Evolutionary conservation across 805 yeast species (phyloP).

Genomic region (Saitoella complicata): DNA sequence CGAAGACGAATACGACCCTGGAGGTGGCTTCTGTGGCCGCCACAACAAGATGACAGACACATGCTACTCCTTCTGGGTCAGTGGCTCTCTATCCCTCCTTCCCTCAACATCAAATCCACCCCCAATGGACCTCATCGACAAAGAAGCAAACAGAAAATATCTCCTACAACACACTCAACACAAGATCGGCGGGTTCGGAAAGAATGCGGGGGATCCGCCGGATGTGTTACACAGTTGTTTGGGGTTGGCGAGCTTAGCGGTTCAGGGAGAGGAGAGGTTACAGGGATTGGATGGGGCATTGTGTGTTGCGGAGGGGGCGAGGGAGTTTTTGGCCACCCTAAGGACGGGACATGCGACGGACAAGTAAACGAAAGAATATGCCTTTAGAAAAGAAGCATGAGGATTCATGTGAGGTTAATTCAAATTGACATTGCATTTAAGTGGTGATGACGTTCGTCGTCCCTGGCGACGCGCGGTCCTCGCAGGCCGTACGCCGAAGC

Average conservation of each 20-base stretch:
- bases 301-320: neutral
- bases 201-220: conserved; percentile 10
- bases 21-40: conserved; percentile 48
- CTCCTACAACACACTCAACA: conserved; percentile 7
- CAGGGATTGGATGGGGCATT: neutral
- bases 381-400: no score
- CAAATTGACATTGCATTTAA: no score
- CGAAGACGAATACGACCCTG: no score
- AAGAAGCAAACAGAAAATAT: neutral
- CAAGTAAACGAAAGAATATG: no score
- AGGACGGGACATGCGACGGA: no score
- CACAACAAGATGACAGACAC: conserved; percentile 93
- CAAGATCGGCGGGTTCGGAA: conserved; percentile 13
- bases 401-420: no score
- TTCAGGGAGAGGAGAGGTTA: conserved; percentile 3
- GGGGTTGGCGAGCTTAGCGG: conserved; percentile 11
- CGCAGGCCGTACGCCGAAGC: no score
- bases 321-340: no score
- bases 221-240: conserved; percentile 14
- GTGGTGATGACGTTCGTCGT: no score
- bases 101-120: conserved; percentile 3
- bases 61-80: conserved; percentile 98
- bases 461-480: no score
- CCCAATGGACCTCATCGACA: neutral
- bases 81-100: conserved; percentile 11